Evolutionary conservation across 2,329 filamentous ascomycete species (phyloP).

Genomic region (Corynespora cassiicola): DNA sequence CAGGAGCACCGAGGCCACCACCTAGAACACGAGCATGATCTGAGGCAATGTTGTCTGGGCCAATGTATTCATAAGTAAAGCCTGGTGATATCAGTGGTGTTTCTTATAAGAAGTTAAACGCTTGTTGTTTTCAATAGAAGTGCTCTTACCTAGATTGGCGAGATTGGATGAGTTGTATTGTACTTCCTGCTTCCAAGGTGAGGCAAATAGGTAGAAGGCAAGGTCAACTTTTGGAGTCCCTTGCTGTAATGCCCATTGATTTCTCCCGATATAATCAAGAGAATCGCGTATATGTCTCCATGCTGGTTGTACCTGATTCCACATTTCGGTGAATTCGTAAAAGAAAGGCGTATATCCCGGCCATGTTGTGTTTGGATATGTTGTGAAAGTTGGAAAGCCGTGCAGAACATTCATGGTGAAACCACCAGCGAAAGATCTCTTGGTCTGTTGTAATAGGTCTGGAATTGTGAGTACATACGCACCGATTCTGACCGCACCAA

Average conservation of each 20-base stretch:
- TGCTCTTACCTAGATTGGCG: slow-evolving; percentile 13
- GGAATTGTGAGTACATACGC: slow-evolving; percentile 36
- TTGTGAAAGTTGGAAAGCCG: slow-evolving; percentile 49
- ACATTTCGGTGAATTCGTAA: slow-evolving; percentile 52
- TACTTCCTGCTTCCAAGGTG: slow-evolving; percentile 11
- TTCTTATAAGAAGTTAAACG: no score
- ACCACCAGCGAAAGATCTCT: slow-evolving; percentile 48
- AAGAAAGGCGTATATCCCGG: slow-evolving; percentile 54
- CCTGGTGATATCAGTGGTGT: slow-evolving; percentile 27
- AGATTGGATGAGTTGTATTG: slow-evolving; percentile 21
- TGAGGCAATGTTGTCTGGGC: slow-evolving; percentile 52
- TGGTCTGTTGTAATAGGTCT: slow-evolving; percentile 44
- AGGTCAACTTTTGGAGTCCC: slow-evolving; percentile 52
- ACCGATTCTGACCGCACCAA: slow-evolving; percentile 32
- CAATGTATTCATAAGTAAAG: slow-evolving; percentile 54
- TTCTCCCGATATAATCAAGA: slow-evolving; percentile 47
- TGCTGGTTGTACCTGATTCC: slow-evolving; percentile 48
- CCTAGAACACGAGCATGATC: slow-evolving; percentile 46
- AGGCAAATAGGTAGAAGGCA: slow-evolving; percentile 45
- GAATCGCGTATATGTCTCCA: slow-evolving; percentile 49
- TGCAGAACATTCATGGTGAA: slow-evolving; percentile 56
- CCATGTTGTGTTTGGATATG: slow-evolving; percentile 58
- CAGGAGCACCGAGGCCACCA: slow-evolving; percentile 49
- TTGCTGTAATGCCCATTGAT: slow-evolving; percentile 46
- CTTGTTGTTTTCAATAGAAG: slow-evolving; percentile 16